phyloP scores from a whole-genome alignment of 2,329 filamentous ascomycete genomes.

The Sclerotinia subarctica region DNA sequence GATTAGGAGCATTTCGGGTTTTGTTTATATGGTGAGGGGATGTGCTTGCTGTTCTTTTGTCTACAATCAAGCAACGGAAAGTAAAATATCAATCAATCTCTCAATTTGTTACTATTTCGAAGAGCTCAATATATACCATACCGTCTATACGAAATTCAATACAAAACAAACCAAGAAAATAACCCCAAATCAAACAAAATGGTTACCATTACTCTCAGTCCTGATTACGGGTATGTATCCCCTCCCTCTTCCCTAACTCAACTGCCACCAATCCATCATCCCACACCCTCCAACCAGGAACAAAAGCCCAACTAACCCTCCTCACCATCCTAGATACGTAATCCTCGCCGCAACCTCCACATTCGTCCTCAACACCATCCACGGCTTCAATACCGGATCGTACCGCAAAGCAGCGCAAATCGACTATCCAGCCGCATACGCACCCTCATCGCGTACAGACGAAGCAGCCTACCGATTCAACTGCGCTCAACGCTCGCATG shows the following conservation, averaged over 20 bases:
- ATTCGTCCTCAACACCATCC: slow-evolving; percentile 56
- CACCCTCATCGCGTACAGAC: slow-evolving; percentile 33
- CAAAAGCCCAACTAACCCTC: slow-evolving; percentile 41
- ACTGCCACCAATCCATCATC: background rate
- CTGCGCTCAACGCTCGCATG: slow-evolving; percentile 62
- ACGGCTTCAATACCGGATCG: slow-evolving; percentile 47
- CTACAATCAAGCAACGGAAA: background rate
- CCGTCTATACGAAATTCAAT: background rate
- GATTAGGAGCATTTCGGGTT: background rate
- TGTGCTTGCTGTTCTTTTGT: background rate
- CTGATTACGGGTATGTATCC: slow-evolving; percentile 36
- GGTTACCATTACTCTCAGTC: slow-evolving; percentile 34
- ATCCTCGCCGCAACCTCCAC: slow-evolving; percentile 55
- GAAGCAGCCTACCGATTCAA: slow-evolving; percentile 52
- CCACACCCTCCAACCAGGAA: background rate
- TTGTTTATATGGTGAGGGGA: background rate
- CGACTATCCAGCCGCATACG: slow-evolving; percentile 57
- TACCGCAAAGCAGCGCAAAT: slow-evolving; percentile 53
- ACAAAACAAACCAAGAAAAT: background rate
- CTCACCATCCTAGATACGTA: slow-evolving; percentile 53
- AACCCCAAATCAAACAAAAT: slow-evolving; percentile 23
- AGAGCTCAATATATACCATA: background rate
- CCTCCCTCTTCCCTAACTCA: background rate
- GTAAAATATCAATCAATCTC: background rate
- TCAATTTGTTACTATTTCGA: background rate